Conservation (phyloP, 257 asterid species). For the Plectranthus barbatus region DNA sequence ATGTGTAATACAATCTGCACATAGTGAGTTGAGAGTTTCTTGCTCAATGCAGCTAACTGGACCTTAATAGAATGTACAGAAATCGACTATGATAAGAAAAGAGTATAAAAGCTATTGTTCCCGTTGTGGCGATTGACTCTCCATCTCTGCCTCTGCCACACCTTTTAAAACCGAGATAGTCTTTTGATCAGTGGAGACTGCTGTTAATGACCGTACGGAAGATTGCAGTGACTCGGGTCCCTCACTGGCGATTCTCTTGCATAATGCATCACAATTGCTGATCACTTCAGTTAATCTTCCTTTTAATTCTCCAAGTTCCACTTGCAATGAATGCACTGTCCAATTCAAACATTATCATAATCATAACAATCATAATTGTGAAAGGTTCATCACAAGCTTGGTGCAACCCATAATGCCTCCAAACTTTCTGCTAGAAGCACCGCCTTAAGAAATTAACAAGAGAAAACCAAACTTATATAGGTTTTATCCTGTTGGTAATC, state of each 20-base stretch:
- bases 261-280: slow-evolving; percentile 84
- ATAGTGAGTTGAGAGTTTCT: background rate
- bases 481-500: background rate
- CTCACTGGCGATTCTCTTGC: slow-evolving; percentile 69
- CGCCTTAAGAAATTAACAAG: background rate
- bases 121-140: slow-evolving; percentile 15
- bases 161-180: slow-evolving; percentile 3
- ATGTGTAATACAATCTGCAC: background rate
- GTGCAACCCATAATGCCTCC: background rate
- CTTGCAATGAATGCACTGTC: slow-evolving; percentile 78
- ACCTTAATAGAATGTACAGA: slow-evolving; percentile 1
- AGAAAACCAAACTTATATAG: background rate
- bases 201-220: slow-evolving; percentile 53
- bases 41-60: slow-evolving; percentile 2
- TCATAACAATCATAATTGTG: background rate
- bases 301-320: slow-evolving; percentile 86
- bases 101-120: slow-evolving; percentile 5
- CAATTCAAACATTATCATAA: slow-evolving; percentile 15
- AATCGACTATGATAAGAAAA: background rate
- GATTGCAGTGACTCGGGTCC: slow-evolving; percentile 80
- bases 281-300: slow-evolving; percentile 91
- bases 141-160: background rate
- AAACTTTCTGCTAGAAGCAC: background rate
- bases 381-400: background rate
- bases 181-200: slow-evolving; percentile 27